These are phyloP conservation scores for Fusarium hainanense DNA, from an alignment of 2,329 filamentous ascomycete genomes.

Conservation along the genomic window DNA sequence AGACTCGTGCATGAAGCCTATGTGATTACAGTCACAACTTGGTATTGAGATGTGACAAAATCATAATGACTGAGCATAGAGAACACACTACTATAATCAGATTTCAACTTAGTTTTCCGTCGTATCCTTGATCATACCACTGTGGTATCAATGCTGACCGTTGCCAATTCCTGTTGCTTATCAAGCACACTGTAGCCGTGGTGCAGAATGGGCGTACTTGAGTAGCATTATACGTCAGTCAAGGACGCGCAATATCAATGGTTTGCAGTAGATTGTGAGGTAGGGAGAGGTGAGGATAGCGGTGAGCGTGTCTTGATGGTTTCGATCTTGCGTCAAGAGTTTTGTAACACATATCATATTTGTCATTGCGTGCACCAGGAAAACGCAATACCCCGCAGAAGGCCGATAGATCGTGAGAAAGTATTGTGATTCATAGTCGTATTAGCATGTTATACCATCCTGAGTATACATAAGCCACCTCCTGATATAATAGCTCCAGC, in stretches of 20 bases:
- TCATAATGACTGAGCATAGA: background rate
- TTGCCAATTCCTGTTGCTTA: constrained; percentile 14
- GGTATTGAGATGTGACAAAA: background rate
- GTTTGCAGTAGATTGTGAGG: background rate
- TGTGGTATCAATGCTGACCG: background rate
- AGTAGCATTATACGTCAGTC: background rate
- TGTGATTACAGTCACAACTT: background rate
- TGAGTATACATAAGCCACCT: constrained; percentile 26
- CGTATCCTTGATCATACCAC: background rate
- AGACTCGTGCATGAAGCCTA: background rate
- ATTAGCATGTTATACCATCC: constrained; percentile 32
- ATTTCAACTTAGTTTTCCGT: background rate
- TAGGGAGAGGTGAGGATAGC: constrained; percentile 7
- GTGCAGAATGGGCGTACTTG: background rate
- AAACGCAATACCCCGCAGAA: background rate
- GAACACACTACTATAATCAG: background rate
- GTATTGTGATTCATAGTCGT: constrained; percentile 30
- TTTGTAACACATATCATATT: background rate
- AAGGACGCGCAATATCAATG: background rate
- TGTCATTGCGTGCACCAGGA: background rate
- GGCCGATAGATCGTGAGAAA: background rate
- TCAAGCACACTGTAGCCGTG: background rate
- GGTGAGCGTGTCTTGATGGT: background rate
- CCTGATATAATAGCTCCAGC: constrained; percentile 34
- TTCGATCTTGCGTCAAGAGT: background rate